Evolutionary conservation across 2,329 filamentous ascomycete species (phyloP).

Genomic region (Lecanosticta acicola): DNA sequence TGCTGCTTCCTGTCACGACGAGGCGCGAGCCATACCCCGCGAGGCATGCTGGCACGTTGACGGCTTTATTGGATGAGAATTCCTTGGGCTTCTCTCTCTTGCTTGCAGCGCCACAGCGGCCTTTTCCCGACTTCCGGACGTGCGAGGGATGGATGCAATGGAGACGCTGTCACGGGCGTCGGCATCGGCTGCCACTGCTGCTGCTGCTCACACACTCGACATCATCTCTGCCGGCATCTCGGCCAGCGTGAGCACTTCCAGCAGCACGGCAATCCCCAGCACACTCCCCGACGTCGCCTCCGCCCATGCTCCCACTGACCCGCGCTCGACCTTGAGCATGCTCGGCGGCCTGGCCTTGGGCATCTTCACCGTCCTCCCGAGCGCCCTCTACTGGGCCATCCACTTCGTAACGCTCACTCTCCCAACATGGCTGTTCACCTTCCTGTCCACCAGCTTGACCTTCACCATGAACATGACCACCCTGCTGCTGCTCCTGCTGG

Average conservation of each 20-base stretch:
- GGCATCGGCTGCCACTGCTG: neutral
- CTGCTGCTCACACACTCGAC: too few species aligned
- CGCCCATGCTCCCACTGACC: constrained; percentile 6
- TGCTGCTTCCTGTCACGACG: too few species aligned
- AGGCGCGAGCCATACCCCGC: too few species aligned
- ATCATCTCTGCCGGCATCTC: too few species aligned
- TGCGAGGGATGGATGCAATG: neutral
- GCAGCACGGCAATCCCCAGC: neutral
- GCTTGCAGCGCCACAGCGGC: too few species aligned
- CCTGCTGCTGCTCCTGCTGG: constrained; percentile 73
- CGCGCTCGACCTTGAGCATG: constrained; percentile 26
- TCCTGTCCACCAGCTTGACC: constrained; percentile 88
- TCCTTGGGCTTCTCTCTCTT: too few species aligned
- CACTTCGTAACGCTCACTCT: constrained; percentile 83
- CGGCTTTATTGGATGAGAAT: too few species aligned
- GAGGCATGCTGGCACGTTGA: too few species aligned
- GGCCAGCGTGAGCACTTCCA: neutral
- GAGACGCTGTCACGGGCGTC: neutral
- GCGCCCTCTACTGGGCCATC: constrained; percentile 68
- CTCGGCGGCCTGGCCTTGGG: constrained; percentile 30
- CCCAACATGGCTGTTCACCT: constrained; percentile 79
- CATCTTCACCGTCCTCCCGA: constrained; percentile 46
- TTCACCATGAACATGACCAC: constrained; percentile 99
- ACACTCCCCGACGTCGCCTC: constrained; percentile 4
- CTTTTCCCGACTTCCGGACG: neutral